A percentile compares a stretch with the other conserved stretches of the same genome.
phyloP scores from a whole-genome alignment of 2,329 filamentous ascomycete species.

The Pseudogymnoascus sp. region DNA sequence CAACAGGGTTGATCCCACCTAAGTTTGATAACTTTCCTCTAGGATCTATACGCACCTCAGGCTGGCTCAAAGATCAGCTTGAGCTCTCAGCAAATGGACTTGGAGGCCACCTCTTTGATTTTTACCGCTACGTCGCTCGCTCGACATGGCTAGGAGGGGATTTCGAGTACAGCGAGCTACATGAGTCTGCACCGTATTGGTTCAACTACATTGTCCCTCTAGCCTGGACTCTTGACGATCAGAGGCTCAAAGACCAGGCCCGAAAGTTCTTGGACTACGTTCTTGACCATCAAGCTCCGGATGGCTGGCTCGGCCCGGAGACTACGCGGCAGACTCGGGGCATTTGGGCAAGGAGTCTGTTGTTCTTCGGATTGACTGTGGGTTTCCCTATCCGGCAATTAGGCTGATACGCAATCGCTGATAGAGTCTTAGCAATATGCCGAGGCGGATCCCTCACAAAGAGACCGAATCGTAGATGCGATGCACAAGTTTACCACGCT shows the following conservation, averaged over 20 bases:
- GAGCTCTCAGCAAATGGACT: slow-evolving; percentile 38
- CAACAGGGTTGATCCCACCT: neutral
- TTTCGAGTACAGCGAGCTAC: slow-evolving; percentile 42
- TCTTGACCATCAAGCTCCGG: slow-evolving; percentile 38
- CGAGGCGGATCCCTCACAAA: slow-evolving; percentile 38
- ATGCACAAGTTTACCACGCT: slow-evolving; percentile 42
- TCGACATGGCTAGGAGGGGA: slow-evolving; percentile 43
- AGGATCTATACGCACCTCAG: slow-evolving; percentile 36
- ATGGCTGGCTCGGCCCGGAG: slow-evolving; percentile 52
- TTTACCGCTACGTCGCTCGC: slow-evolving; percentile 45
- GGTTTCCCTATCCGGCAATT: slow-evolving; percentile 11
- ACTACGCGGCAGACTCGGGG: slow-evolving; percentile 33
- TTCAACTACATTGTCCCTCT: slow-evolving; percentile 50
- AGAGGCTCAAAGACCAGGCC: slow-evolving; percentile 41
- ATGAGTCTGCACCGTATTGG: slow-evolving; percentile 46
- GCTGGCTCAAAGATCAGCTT: slow-evolving; percentile 41
- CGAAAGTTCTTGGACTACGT: slow-evolving; percentile 37
- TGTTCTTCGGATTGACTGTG: slow-evolving; percentile 39
- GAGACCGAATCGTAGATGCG: slow-evolving; percentile 36
- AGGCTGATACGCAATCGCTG: neutral
- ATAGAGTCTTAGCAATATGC: slow-evolving; percentile 26
- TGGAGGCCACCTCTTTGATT: slow-evolving; percentile 42
- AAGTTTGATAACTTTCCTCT: slow-evolving; percentile 18
- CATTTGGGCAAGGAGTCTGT: slow-evolving; percentile 44
- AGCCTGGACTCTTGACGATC: slow-evolving; percentile 41